Conservation (phyloP, 2,329 filamentous ascomycete genomes). For the Fusarium keratoplasticum region DNA sequence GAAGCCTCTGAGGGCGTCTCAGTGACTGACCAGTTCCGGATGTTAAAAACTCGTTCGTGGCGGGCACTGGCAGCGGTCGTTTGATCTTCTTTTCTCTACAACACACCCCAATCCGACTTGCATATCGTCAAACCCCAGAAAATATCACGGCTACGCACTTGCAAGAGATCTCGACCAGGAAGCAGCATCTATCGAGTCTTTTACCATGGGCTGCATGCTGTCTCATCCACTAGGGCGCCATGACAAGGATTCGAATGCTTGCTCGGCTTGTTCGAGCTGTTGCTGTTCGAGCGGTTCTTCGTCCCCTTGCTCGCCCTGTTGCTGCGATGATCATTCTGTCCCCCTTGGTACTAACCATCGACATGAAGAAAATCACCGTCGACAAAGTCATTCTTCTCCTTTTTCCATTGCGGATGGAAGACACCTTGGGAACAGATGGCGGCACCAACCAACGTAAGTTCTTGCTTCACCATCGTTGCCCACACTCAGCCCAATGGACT, state of each 20-base stretch:
- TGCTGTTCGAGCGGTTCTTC: background rate
- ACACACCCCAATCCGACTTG: background rate
- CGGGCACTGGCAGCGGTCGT: background rate
- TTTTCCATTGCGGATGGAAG: background rate
- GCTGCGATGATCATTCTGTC: background rate
- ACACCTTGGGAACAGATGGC: background rate
- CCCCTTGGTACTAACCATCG: background rate
- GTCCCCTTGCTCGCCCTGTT: background rate
- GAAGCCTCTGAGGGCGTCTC: background rate
- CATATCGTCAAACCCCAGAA: background rate
- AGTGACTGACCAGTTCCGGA: background rate
- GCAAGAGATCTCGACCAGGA: background rate
- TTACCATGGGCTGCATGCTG: conserved; percentile 6
- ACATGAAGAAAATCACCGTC: background rate
- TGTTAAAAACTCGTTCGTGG: background rate
- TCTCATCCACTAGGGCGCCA: background rate
- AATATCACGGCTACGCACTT: background rate
- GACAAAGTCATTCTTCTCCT: background rate
- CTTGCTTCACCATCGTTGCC: background rate
- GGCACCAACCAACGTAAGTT: background rate
- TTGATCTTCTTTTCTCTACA: background rate
- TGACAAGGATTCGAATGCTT: background rate
- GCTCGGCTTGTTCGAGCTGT: background rate
- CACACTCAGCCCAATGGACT: background rate
- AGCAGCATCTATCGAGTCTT: background rate